Conservation (phyloP, 2,329 filamentous ascomycete genomes). For the Paraphaeosphaeria minitans region DNA sequence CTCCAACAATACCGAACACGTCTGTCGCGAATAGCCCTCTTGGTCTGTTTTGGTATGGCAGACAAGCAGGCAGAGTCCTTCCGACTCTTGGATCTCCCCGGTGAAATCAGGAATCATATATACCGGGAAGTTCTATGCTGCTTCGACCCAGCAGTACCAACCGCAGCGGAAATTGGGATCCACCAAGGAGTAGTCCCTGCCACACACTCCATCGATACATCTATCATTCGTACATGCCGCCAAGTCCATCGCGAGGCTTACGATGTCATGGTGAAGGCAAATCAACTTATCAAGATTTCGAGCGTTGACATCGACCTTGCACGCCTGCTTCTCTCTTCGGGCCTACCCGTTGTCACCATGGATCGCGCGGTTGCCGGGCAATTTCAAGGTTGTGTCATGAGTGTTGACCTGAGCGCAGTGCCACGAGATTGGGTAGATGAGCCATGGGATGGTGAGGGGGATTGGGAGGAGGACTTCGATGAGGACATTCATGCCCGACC, state of each 20-base stretch:
- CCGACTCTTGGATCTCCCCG: slow-evolving; percentile 18
- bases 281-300: slow-evolving; percentile 17
- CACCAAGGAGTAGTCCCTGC: background rate
- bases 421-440: background rate
- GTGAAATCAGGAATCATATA: slow-evolving; percentile 19
- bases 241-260: slow-evolving; percentile 24
- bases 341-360: slow-evolving; percentile 16
- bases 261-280: slow-evolving; percentile 25
- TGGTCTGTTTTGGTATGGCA: background rate
- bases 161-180: background rate
- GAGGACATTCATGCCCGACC: background rate
- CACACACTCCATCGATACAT: slow-evolving; percentile 11
- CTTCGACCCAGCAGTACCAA: slow-evolving; percentile 10
- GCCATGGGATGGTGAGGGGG: background rate
- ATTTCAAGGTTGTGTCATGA: slow-evolving; percentile 15
- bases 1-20: no score
- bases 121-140: slow-evolving; percentile 15
- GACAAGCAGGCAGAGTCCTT: background rate
- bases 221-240: slow-evolving; percentile 19
- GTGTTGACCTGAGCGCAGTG: background rate
- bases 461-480: background rate
- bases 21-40: background rate
- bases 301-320: background rate
- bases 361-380: slow-evolving; percentile 11
- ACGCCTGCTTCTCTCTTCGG: background rate